Evolutionary conservation across 2,329 filamentous ascomycete genomes (phyloP).

Genomic region (Fusarium luffae): DNA sequence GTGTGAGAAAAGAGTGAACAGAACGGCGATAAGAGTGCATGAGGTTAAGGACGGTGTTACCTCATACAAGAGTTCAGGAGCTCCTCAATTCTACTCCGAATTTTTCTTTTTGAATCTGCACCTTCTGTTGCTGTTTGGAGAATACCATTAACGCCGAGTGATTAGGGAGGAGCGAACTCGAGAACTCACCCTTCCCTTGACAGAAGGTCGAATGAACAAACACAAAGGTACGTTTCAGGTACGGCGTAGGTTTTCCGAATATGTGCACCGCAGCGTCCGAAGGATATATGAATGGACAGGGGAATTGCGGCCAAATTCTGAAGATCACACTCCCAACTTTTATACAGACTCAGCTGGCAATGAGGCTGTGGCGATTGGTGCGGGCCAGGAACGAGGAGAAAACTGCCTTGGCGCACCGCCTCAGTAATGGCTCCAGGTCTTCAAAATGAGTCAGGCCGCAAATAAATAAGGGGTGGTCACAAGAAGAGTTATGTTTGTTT

Average conservation of each 20-base stretch:
- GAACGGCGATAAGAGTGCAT: slow-evolving; percentile 2
- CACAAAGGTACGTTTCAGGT: background rate
- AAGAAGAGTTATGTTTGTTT: background rate
- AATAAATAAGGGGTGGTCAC: background rate
- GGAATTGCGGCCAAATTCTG: background rate
- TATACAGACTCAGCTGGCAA: slow-evolving; percentile 11
- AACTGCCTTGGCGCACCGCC: slow-evolving; percentile 46
- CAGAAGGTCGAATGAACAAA: background rate
- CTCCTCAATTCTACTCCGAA: slow-evolving; percentile 4
- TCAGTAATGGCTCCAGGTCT: slow-evolving; percentile 19
- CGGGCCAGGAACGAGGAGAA: slow-evolving; percentile 24
- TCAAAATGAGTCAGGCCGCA: slow-evolving; percentile 40
- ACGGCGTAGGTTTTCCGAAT: background rate
- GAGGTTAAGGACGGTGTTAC: background rate
- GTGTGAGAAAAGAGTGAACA: slow-evolving; percentile 24
- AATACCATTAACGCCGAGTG: background rate
- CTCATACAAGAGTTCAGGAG: background rate
- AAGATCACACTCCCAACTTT: background rate
- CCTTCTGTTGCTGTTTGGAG: background rate
- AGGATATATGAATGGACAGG: background rate
- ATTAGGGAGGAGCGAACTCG: background rate
- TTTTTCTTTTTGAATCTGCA: background rate
- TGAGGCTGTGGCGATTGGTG: slow-evolving; percentile 27
- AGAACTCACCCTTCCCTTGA: slow-evolving; percentile 11
- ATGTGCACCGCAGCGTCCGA: background rate